Base-by-base conservation (phyloP, 176 grass and related monocot species). In the Carex parvula region DNA sequence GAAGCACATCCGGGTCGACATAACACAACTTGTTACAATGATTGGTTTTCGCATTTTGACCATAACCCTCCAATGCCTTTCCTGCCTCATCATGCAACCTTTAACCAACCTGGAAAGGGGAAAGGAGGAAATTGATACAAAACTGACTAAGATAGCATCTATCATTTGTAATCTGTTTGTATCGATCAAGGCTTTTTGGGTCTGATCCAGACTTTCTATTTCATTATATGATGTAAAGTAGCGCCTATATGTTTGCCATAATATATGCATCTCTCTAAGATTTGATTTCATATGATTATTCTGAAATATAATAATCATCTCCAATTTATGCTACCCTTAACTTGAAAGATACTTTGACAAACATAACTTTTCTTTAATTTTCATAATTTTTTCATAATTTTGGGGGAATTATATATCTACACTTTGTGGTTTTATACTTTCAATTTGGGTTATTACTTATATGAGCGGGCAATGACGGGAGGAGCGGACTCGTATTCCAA, bases 1-100 rank as follows among this genome's bases (percentile, higher is more conserved):
- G 8, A 88, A 65, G 84, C 82, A 61, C 86, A 73, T 72, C 92
- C 48, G 35, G 90, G 2, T 88, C 26, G 29, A 41, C 12, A 76
- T 24, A 68, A 83, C 63, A 83, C 20, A 17, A 65, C 62, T 65
- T 83, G 81, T 11, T 81, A 81, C 2, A 10, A 66, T 12, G 64
- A 64, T 32, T 18, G 22, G 8, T 41, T 24, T 69, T 68, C 61
- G 44, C 81, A 46, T 54, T 83, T 44, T 15, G 3, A 67, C 17
- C 60, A 83, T 20, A 67, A 83, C 29, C 44, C 22, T 66, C 62
- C 81, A 0, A 32, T 53, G 39, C 9, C 62, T 55, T 33, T 39
- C 15, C n/a, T 69, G 62, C 62, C 81, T 69, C 60, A 22, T 21
- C 20, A 37, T 53, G 64, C 16, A 41, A 60, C 16, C 79, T 81